Base-by-base conservation (phyloP, 2,329 filamentous ascomycete species). In the Aspergillus puulaauensis region DNA sequence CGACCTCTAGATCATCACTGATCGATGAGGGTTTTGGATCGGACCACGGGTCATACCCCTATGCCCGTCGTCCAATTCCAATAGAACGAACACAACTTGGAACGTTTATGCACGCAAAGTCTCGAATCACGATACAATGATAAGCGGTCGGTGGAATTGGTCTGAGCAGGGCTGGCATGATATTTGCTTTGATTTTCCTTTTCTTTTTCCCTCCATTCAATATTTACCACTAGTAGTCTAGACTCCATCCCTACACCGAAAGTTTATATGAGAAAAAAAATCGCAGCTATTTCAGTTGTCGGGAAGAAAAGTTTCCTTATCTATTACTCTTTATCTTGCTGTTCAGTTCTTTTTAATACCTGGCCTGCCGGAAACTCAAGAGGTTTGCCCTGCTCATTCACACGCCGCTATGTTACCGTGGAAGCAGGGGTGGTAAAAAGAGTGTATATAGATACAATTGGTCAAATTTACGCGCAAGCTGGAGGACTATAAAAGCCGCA, bases 1-100 rank as follows among this genome's bases (percentile, higher is more conserved):
- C 60, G 79, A 81, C 64, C 71, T 81, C 71, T 80, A 79, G 73
- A 72, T 61, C 55, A 21, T 41, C 58, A 55, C 64, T 40, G 56
- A 40, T 58, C 45, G 33, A 60, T 45, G 49, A 61, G 56, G 43
- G 55, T 43, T 53, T 56, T 58, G 40, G 56, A 41, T 43, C 46
- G 44, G 41, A 39, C 35, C 33, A 43, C 45, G 45, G 31, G 56
- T 48, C 52, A 57, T 54, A 41, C 40, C 47, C 46, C 45, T 19
- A 49, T 64, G 49, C 44, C 48, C 35, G 46, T 50, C 15, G 56
- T 43, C 39, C 39, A 57, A 31, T 52, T 54, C 59, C 56, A 56
- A 48, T 43, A 47, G 51, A 56, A 53, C 52, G 51, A 56, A 53
- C 52, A 54, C 33, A 54, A 47, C 57, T 61, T 54, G 64, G 57